Base-by-base conservation (phyloP, 768 basidiomycete species). In the Sporobolomyces phaffii region DNA sequence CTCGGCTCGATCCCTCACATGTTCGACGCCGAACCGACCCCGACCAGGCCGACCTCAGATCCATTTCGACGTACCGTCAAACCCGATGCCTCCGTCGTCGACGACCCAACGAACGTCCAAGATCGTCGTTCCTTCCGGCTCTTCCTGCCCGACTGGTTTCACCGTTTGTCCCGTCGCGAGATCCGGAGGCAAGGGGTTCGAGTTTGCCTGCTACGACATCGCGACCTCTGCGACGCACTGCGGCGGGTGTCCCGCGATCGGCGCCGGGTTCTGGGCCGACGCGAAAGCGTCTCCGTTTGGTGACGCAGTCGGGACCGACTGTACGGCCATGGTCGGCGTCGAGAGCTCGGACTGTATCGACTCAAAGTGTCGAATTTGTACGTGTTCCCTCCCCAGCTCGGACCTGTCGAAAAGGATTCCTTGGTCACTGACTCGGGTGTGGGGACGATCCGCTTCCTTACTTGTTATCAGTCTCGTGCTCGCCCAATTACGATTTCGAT, bases 171-270 rank as follows among this genome's bases (percentile, higher is more conserved):
- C 65, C 13, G 34, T 62, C 40, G 31, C 52, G 10, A 31, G n/a
- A 17, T 15, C 38, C 8, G 45, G 15, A 22, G 45, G 20, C 1
- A 45, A 49, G 5, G 50, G 62, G 11, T 59, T 47, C 41, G 64
- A 58, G 11, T 70, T 69, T 51, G 74, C 74, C 50, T 77, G 76
- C 53, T 51, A 76, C 40, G 72, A 77, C 66, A 68, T 64, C 22
- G 33, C 50, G 10, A 33, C 47, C 13, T 67, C 73, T 58, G 57
- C 74, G n/a, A 74, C 74, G 49, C 75, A 73, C 33, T 77, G 75
- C 57, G 76, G 76, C 6, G 76, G 76, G 22, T 77, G 76, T 54
- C 56, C 69, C 13, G 33, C 60, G 58, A 48, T 61, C 43, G 68
- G 60, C 1, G 64, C 53, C 31, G 44, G 50, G 17, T 64, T 50